phyloP scores from a whole-genome alignment of 1,284 basidiomycete genomes.

The Cryptococcus floricola region DNA sequence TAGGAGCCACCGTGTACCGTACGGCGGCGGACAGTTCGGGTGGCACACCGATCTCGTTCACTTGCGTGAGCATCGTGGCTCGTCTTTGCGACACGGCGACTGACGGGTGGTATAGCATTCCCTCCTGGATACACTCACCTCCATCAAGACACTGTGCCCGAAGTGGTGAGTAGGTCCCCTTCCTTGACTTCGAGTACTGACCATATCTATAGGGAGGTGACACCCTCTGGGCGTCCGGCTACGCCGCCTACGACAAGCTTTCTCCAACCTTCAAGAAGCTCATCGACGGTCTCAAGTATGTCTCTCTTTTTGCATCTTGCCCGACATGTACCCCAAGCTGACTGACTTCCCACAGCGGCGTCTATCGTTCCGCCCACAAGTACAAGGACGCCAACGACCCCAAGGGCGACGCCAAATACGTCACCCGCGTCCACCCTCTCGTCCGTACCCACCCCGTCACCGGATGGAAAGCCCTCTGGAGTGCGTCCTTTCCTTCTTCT shows the following conservation, averaged over 20 bases:
- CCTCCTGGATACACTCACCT: conserved; percentile 62
- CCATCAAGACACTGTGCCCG: conserved; percentile 50
- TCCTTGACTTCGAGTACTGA: neutral
- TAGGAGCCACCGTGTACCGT: conserved; percentile 11
- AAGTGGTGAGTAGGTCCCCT: conserved; percentile 21
- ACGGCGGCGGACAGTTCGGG: conserved; percentile 54
- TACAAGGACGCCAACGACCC: conserved; percentile 22
- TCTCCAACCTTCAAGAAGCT: conserved; percentile 24
- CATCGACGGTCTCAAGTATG: conserved; percentile 28
- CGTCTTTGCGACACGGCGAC: neutral
- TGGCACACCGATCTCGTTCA: conserved; percentile 68
- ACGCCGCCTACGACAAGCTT: conserved; percentile 48
- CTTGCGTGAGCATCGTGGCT: conserved; percentile 46
- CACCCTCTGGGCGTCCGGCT: conserved; percentile 49
- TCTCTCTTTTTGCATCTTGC: neutral
- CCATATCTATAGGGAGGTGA: conserved; percentile 41
- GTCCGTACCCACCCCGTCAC: conserved; percentile 52
- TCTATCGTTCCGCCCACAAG: conserved; percentile 26
- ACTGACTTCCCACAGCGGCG: conserved; percentile 12
- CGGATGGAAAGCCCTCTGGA: conserved; percentile 59
- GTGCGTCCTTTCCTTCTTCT: conserved; percentile 5
- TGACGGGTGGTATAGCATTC: conserved; percentile 48
- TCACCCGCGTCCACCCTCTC: conserved; percentile 62
- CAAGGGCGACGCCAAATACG: conserved; percentile 55
- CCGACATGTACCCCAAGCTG: too few relatives aligned